Percentiles rank a stretch among this genome's conserved stretches.
These are phyloP conservation scores for Linnemannia elongata DNA, from an alignment of 192 early-diverging fungal species.

Conservation along the genomic window DNA sequence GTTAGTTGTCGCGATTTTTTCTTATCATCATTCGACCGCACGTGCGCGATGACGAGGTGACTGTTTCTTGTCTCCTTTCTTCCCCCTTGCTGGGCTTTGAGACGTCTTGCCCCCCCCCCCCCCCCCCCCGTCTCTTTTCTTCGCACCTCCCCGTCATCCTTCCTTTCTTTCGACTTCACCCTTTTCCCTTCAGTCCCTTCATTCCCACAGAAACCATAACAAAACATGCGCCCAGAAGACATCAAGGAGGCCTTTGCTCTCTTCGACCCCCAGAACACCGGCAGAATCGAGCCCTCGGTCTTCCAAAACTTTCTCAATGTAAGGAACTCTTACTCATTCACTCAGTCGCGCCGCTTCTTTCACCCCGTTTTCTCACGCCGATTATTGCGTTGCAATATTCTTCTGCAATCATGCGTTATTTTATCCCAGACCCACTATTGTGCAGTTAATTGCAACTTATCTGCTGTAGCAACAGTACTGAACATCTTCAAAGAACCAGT, in stretches of 20 bases:
- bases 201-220: background rate
- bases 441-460: too few species aligned
- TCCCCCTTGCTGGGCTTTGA: background rate
- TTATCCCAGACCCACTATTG: too few species aligned
- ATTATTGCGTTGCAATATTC: background rate
- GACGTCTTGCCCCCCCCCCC: background rate
- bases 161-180: background rate
- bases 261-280: conserved; percentile 42
- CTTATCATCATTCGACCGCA: background rate
- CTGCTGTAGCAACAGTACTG: too few species aligned
- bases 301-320: conserved; percentile 41
- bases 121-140: background rate
- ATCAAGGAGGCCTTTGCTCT: conserved; percentile 47
- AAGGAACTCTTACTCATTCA: background rate
- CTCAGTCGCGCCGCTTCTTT: background rate
- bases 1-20: background rate
- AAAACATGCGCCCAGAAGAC: conserved; percentile 26
- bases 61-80: background rate
- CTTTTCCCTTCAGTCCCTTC: conserved; percentile 1
- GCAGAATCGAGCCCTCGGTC: conserved; percentile 40
- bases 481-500: too few species aligned
- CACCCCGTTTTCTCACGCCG: background rate
- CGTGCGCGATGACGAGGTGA: background rate
- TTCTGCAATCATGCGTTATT: background rate
- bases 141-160: background rate